Conservation (phyloP, 306 rosid species). For the Acmispon strigosus region DNA sequence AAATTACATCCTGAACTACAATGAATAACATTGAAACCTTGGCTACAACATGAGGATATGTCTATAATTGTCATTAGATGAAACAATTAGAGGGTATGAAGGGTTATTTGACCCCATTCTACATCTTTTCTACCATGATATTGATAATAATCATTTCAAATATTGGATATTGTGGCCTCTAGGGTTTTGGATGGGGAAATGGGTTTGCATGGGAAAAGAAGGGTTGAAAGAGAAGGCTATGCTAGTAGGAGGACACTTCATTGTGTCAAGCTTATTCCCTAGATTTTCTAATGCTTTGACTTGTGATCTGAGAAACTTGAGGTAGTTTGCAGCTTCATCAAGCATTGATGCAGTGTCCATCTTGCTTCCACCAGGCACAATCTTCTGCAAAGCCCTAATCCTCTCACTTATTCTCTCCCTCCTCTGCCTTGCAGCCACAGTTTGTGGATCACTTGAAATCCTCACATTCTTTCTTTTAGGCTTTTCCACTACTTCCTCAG, state of each 20-base stretch:
- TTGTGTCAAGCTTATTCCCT: constrained; percentile 65
- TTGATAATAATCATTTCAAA: constrained; percentile 8
- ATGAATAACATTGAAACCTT: constrained; percentile 8
- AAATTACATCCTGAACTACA: constrained; percentile 21
- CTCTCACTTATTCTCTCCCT: constrained; percentile 90
- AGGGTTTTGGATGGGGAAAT: constrained; percentile 43
- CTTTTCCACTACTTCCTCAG: constrained; percentile 63
- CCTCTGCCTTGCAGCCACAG: constrained; percentile 94
- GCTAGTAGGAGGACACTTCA: constrained; percentile 59
- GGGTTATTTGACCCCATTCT: constrained; percentile 9
- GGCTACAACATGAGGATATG: constrained; percentile 23
- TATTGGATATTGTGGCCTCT: constrained; percentile 30
- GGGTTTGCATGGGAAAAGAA: constrained; percentile 70
- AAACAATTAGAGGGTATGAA: constrained; percentile 26
- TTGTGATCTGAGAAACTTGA: constrained; percentile 84
- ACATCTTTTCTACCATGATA: constrained; percentile 6
- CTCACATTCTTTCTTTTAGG: constrained; percentile 88
- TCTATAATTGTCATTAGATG: constrained; percentile 32
- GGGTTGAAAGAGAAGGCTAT: constrained; percentile 94
- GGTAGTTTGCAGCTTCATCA: constrained; percentile 97
- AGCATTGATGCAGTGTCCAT: constrained; percentile 99
- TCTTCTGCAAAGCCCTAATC: constrained; percentile 82
- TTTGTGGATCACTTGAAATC: constrained; percentile 91
- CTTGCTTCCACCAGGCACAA: constrained; percentile 97
- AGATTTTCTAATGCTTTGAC: constrained; percentile 70